These are phyloP conservation scores for Mycena citricolor DNA, from an alignment of 1,284 basidiomycete species.

Conservation along the genomic window DNA sequence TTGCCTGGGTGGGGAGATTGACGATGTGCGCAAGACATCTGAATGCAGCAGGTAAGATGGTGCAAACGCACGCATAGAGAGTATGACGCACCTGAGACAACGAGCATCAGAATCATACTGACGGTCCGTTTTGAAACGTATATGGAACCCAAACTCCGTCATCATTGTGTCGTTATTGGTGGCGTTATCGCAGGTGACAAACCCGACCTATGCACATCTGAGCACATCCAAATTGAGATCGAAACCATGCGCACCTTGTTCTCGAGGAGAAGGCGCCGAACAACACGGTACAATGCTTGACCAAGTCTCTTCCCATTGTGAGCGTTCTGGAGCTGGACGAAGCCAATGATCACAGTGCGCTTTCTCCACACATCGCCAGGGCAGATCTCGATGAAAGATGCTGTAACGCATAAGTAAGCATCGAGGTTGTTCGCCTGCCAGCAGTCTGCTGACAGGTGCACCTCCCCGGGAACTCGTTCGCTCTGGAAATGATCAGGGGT, in stretches of 20 bases:
- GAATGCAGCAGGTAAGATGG: background rate
- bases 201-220: too few relatives aligned
- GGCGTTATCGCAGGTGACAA: too few relatives aligned
- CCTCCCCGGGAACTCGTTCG: constrained; percentile 27
- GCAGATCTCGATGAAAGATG: constrained; percentile 37
- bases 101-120: too few relatives aligned
- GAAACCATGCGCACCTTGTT: constrained; percentile 27
- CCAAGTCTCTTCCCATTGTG: constrained; percentile 33
- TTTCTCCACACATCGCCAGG: constrained; percentile 27
- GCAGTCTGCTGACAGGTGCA: constrained; percentile 37
- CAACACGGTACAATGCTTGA: constrained; percentile 33
- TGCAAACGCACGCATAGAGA: constrained; percentile 6
- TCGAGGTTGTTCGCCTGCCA: constrained; percentile 40
- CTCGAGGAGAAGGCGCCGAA: constrained; percentile 27
- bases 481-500: constrained; percentile 25
- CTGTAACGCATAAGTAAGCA: constrained; percentile 36
- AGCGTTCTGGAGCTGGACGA: constrained; percentile 33
- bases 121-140: too few relatives aligned
- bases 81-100: too few relatives aligned
- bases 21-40: constrained; percentile 4
- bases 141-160: too few relatives aligned
- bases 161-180: too few relatives aligned
- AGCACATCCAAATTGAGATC: too few relatives aligned
- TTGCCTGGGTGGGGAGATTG: constrained; percentile 3
- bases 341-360: constrained; percentile 33